Evolutionary conservation across 768 basidiomycete genomes (phyloP).

Genomic region (Asterophora parasitica): DNA sequence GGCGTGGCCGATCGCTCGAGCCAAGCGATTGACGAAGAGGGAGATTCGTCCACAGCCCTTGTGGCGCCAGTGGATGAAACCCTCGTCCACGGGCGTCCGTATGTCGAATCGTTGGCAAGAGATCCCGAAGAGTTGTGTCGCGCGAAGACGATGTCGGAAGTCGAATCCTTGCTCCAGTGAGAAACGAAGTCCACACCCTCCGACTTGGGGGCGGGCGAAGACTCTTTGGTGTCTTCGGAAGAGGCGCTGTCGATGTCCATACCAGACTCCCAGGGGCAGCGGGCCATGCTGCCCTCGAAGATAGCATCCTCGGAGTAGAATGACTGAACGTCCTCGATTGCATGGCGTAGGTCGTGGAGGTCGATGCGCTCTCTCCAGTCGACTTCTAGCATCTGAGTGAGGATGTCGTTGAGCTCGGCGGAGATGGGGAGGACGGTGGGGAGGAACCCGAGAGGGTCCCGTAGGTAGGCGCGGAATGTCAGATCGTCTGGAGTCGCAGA

Average conservation of each 20-base stretch:
- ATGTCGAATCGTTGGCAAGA: constrained; percentile 33
- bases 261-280: constrained; percentile 74
- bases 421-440: constrained; percentile 83
- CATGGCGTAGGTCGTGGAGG: constrained; percentile 48
- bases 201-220: constrained; percentile 32
- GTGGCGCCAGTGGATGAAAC: constrained; percentile 46
- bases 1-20: constrained; percentile 42
- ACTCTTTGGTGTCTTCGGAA: constrained; percentile 40
- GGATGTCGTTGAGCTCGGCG: constrained; percentile 63
- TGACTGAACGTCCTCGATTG: constrained; percentile 51
- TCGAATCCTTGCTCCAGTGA: constrained; percentile 57
- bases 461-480: constrained; percentile 85
- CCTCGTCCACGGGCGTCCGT: constrained; percentile 36
- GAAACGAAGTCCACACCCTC: constrained; percentile 39
- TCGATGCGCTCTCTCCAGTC: constrained; percentile 61
- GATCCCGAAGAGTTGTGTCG: constrained; percentile 22
- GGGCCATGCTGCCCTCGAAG: constrained; percentile 79
- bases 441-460: constrained; percentile 73
- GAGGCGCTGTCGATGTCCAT: constrained; percentile 65
- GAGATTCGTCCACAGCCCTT: constrained; percentile 47
- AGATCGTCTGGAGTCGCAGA: constrained; percentile 82
- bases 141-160: constrained; percentile 44
- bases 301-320: constrained; percentile 76
- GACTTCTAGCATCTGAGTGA: constrained; percentile 68
- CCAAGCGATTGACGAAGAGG: constrained; percentile 41